Evolutionary conservation across 2,329 filamentous ascomycete species (phyloP), one percentile per base, ranked within the genome.

Genomic region (Ceratocystis ficicola): DNA sequence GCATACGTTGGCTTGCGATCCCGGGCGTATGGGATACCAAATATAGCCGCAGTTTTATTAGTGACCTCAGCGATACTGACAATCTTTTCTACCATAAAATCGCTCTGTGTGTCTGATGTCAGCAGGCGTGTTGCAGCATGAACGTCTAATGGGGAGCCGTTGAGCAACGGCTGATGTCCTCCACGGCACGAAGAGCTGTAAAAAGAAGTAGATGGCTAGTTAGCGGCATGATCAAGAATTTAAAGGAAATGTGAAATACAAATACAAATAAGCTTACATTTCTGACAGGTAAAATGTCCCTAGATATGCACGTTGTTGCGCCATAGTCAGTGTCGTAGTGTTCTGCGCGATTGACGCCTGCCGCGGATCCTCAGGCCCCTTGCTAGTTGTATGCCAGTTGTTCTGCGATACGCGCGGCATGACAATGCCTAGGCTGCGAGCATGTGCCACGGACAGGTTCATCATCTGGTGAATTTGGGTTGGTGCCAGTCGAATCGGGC

Each of bases 251-350:
- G 30, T 17, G 15, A 41, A 10, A 25, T 7, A 55, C 12, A 5
- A 15, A 17, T 2, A 28, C 50, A n/a, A 28, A 30, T 15, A 25
- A 30, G 70, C 75, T 70, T 69, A 77, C 76, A 75, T 69, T 44
- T 76, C 76, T n/a, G 76, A 68, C 3, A 76, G 63, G 55, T 75
- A 78, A 61, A 74, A 77, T 46, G 74, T 74, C 0, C 76, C 77
- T 15, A 79, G 70, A 57, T 76, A 73, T 0, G 74, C 70, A 6
- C 76, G 71, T 65, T 75, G 74, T 67, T 77, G 75, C 41, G 77
- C 76, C n/a, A 72, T 69, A 3, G 66, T 67, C 44, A 67, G 32
- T 15, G 46, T 48, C 8, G 55, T 62, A 12, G 66, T 67, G 25
- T 63, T 67, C 28, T 67, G 66, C 3, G 57, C 62, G 41, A 67